A percentile compares a stretch with the other conserved stretches of the same genome.
These are phyloP conservation scores for Boletales sp. DNA, from an alignment of 768 basidiomycete species.

Conservation along the genomic window DNA sequence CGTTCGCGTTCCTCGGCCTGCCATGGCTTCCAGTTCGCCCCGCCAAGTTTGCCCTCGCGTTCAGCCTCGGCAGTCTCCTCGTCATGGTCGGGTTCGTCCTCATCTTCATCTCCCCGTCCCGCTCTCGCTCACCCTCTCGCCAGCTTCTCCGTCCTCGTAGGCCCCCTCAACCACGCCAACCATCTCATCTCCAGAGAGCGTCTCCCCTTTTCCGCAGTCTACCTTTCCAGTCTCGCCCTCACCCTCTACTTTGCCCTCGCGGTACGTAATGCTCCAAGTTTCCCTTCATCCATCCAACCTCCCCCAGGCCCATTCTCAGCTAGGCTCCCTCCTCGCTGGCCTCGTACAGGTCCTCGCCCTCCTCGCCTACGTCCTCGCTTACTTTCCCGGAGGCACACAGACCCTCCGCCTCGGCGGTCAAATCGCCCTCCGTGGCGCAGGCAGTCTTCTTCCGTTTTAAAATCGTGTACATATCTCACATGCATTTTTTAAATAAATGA, in stretches of 20 bases:
- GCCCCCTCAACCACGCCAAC: slow-evolving; percentile 89
- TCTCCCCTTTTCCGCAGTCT: slow-evolving; percentile 79
- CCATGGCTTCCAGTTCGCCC: slow-evolving; percentile 70
- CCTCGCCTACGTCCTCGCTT: slow-evolving; percentile 85
- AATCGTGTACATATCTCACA: slow-evolving; percentile 1
- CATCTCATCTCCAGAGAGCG: slow-evolving; percentile 82
- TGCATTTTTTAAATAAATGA: neutral
- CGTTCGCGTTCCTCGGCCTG: slow-evolving; percentile 81
- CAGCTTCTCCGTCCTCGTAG: slow-evolving; percentile 82
- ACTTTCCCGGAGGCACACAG: slow-evolving; percentile 89
- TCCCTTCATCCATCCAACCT: neutral
- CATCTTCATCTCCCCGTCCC: slow-evolving; percentile 19
- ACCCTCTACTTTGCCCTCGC: slow-evolving; percentile 92
- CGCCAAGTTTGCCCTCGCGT: slow-evolving; percentile 86
- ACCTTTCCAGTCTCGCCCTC: slow-evolving; percentile 77
- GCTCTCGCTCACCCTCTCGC: too few species aligned
- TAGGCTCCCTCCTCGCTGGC: slow-evolving; percentile 82
- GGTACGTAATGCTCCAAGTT: slow-evolving; percentile 47
- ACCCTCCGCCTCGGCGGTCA: slow-evolving; percentile 79
- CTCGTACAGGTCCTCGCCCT: slow-evolving; percentile 82
- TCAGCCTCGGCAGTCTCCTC: slow-evolving; percentile 85
- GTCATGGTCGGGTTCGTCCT: slow-evolving; percentile 86
- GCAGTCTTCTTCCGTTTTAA: slow-evolving; percentile 76
- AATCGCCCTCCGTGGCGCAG: slow-evolving; percentile 79
- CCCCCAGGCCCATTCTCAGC: slow-evolving; percentile 69